Base-by-base conservation (phyloP, 495 filamentous ascomycete species). In the Lentithecium fluviatile region DNA sequence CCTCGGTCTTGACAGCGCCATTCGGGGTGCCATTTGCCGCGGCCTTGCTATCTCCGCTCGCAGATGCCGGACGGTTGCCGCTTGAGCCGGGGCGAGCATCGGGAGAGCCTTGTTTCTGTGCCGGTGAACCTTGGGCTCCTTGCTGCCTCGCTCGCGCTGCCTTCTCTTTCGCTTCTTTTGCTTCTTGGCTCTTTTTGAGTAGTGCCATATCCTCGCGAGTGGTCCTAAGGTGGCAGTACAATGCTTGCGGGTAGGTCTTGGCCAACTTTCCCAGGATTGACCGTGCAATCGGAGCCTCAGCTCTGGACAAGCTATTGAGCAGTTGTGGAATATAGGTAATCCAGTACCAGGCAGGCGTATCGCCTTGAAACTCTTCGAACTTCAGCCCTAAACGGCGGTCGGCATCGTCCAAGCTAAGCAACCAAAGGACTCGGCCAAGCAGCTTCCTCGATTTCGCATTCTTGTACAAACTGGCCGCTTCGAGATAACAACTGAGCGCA, bases 241-340 rank as follows among this genome's bases (percentile, higher is more conserved):
- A 79, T 8, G 94, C 74, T 68, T 99, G 95, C 1, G 95, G 95
- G 72, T 91, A 97, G 1, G 84, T 79, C 77, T 96, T 97, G 34
- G 95, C 95, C 67, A 99, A 91, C 77, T 95, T 97, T 21, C 88
- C 80, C 20, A 99, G 78, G 34, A 99, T 86, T 45, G 76, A 80
- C 56, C 92, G 85, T 59, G 91, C 86, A 47, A 95, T 84, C n/a
- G 83, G 82, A 15, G 90, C 91, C 74, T 99, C 95, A 56, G 89
- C 90, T 63, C 96, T 87, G 10, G 86, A 89, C 58, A 97, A 78
- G 52, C 91, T 92, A 40, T 88, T 89, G 25, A 99, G 80, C 42
- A 99, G 82, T 70, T 99, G 95, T 21, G 95, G 95, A 64, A 99
- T 97, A 72, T 91, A 99, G 0, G 94, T 97, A 56, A 97, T 97